Percentiles rank a stretch among this genome's conserved stretches.
These are phyloP conservation scores for Olyra latifolia DNA, from an alignment of 176 grass and related monocot species.

Conservation along the genomic window DNA sequence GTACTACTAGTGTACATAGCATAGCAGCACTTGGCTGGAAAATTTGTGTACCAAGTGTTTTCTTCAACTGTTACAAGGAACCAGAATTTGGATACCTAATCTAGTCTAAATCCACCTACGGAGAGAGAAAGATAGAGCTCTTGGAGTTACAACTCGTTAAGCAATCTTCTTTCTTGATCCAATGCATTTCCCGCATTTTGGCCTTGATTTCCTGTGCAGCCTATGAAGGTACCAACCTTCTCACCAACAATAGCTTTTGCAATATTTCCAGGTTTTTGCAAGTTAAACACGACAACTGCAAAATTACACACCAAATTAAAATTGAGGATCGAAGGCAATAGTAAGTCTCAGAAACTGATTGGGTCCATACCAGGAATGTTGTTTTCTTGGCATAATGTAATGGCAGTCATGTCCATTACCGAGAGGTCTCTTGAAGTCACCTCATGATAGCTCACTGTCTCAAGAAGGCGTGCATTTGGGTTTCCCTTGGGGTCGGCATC, in stretches of 20 bases:
- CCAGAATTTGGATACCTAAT: slow-evolving; percentile 18
- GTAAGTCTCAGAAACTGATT: background rate
- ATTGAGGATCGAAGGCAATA: background rate
- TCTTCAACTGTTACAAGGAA: background rate
- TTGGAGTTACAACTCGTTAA: slow-evolving; percentile 49
- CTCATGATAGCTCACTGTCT: slow-evolving; percentile 82
- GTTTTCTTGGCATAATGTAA: slow-evolving; percentile 97
- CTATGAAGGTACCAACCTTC: slow-evolving; percentile 88
- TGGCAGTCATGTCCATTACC: slow-evolving; percentile 98
- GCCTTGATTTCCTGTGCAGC: slow-evolving; percentile 40
- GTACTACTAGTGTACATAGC: slow-evolving; percentile 18
- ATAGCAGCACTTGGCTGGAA: slow-evolving; percentile 12
- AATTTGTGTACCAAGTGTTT: background rate
- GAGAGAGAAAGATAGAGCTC: background rate
- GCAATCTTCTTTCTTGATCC: slow-evolving; percentile 43
- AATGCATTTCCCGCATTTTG: slow-evolving; percentile 10
- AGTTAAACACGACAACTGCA: slow-evolving; percentile 97
- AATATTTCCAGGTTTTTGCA: slow-evolving; percentile 88
- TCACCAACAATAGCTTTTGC: slow-evolving; percentile 91
- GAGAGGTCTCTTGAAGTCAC: slow-evolving; percentile 82
- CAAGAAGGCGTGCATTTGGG: slow-evolving; percentile 74
- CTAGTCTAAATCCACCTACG: slow-evolving; percentile 30
- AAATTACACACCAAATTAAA: background rate
- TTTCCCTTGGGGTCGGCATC: slow-evolving; percentile 77
- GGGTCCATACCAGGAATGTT: slow-evolving; percentile 73